Evolutionary conservation across 2,329 filamentous ascomycete species (phyloP), one percentile per base, ranked within the genome.

Genomic region (Conoideocrella luteorostrata): DNA sequence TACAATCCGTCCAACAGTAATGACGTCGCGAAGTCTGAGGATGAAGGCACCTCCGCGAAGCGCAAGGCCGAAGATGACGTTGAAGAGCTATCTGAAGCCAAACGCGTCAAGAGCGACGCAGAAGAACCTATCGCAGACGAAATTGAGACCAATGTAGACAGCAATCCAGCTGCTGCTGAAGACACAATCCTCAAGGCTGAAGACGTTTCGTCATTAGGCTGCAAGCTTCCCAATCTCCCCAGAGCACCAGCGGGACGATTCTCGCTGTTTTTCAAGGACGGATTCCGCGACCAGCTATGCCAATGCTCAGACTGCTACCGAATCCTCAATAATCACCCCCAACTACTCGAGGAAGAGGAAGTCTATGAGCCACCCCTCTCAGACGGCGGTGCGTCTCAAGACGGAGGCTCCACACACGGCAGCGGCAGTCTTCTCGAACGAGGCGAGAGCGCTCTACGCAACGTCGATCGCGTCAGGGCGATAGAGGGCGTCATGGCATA

Each of bases 401-500:
- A 74, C 28, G 72, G 70, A 33, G 74, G 70, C 23, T 79, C 74
- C 4, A 80, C 77, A 2, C 72, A 79, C 5, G 86, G 87, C 39
- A 90, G 87, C 26, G 86, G 86, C 36, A 93, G 86, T 50, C 73
- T 98, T 2, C 80, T 94, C 26, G 90, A 97, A 39, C 86, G 89
- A 15, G 93, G 93, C 37, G 93, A 98, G 67, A 91, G 88, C 38
- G 91, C 90, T 0, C 75, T 98, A 22, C 88, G 83, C 60, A 94
- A 88, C 56, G 83, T 98, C 45, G 93, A 98, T 60, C 86, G 93
- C 2, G 91, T 97, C 7, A 77, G 84, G 12, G 93, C 93, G 4
- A 95, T 98, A 44, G 87, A 98, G 63, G 93, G 93, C 13, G 91
- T 95, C 36, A 96, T 97, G 89, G 91, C 90, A 0, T 98, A 97